phyloP scores from a whole-genome alignment of 1,284 basidiomycete species.

The Fomitopsis schrenkii region DNA sequence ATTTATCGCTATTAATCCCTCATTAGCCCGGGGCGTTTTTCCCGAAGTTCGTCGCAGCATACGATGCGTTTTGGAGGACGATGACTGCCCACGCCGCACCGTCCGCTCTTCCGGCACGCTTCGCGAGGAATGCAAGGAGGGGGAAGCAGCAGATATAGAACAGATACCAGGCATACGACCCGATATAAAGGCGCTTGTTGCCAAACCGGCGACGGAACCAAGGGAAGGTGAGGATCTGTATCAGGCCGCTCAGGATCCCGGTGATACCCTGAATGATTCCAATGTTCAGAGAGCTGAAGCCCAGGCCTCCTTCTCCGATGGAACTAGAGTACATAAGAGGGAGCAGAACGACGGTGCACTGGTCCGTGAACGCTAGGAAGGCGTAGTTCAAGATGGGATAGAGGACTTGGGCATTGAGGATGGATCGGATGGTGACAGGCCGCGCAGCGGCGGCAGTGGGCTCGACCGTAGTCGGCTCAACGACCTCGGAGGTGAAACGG shows the following conservation, averaged over 20 bases:
- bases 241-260: conserved; percentile 51
- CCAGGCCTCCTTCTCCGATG: conserved; percentile 55
- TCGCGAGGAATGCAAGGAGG: conserved; percentile 36
- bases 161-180: conserved; percentile 39
- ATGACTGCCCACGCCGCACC: conserved; percentile 13
- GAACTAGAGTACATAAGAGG: conserved; percentile 48
- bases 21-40: too few relatives aligned
- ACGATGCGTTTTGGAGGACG: conserved; percentile 11
- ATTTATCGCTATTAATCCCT: too few relatives aligned
- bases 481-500: too few relatives aligned
- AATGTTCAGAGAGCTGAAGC: conserved; percentile 49
- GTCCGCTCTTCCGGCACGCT: conserved; percentile 8
- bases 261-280: conserved; percentile 52
- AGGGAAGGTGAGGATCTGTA: conserved; percentile 56
- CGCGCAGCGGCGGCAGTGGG: background rate
- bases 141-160: conserved; percentile 46
- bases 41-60: conserved; percentile 4
- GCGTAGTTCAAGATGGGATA: conserved; percentile 57
- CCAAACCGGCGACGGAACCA: conserved; percentile 47
- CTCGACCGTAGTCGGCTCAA: background rate
- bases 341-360: conserved; percentile 33
- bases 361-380: conserved; percentile 49
- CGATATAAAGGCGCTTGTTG: conserved; percentile 46
- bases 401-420: conserved; percentile 40
- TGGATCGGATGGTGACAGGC: conserved; percentile 8